Base-by-base conservation (phyloP, 2,329 filamentous ascomycete species). In the Colletotrichum sp. region DNA sequence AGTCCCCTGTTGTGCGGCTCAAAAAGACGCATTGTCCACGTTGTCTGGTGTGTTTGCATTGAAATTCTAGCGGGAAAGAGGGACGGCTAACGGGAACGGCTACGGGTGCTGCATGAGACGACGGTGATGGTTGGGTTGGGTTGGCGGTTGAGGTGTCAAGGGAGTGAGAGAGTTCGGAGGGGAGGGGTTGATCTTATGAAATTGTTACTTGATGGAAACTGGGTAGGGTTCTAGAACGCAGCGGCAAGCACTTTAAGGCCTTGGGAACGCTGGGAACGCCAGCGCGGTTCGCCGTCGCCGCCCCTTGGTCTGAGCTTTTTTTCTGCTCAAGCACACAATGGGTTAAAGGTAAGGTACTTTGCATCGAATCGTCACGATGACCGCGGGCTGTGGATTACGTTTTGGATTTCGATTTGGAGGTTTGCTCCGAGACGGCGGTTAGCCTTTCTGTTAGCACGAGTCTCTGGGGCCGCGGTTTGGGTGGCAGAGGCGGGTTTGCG, bases 151-250 rank as follows among this genome's bases (percentile, higher is more conserved):
- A 39, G 36, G 32, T 13, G 32, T 34, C 12, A 6, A 34, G 36
- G 39, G 39, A 21, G 44, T 12, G 44, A 26, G 21, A n/a, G 15
- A 24, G 71, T 49, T 26, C 12, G 21, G 28, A 28, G 12, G n/a
- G n/a, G 21, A n/a, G 24, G 26, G 26, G 73, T 76, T 64, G 8
- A 76, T 76, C 73, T 76, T 76, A 69, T 39, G 55, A 36, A 76
- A 76, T 15, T 7, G 64, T 76, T 76, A 76, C 73, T 30, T 60
- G 57, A 76, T 24, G 57, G 28, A 65, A 76, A 76, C 70, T 16
- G 16, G 24, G 5, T 0, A 60, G 28, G 5, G 26, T 39, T 70
- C 68, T 63, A 36, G 68, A 26, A 32, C 68, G 68, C 62, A 52
- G 44, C 44, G 44, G 44, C 44, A 52, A 52, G 44, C 44, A 52